A percentile compares a stretch with the other conserved stretches of the same genome.
These are phyloP conservation scores for Withania somnifera DNA, from an alignment of 305 asterid species.

Conservation along the genomic window DNA sequence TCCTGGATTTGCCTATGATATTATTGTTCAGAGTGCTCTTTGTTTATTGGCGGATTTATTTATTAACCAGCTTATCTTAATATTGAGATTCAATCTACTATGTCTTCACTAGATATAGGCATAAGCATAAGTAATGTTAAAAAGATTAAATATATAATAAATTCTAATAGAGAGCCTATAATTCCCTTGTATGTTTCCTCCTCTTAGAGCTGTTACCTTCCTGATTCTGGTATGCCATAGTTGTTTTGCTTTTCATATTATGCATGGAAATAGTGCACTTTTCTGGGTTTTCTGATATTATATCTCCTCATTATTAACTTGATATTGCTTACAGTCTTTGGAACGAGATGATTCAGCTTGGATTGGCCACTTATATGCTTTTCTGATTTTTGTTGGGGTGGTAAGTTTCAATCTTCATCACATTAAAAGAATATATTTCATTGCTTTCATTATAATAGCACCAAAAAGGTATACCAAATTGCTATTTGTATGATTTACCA, in stretches of 20 bases:
- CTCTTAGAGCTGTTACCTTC: not conserved
- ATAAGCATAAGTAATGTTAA: not conserved
- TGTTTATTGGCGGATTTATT: not conserved
- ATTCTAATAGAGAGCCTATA: not conserved
- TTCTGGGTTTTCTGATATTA: not conserved
- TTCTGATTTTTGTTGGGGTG: constrained; percentile 84
- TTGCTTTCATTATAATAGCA: not conserved
- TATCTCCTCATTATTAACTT: constrained; percentile 19
- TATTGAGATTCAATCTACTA: not conserved
- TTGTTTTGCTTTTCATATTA: not conserved
- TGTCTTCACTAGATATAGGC: not conserved
- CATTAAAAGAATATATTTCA: not conserved
- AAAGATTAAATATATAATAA: not conserved
- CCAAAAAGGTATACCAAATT: not conserved
- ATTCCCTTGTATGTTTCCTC: not conserved
- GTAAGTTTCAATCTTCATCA: constrained; percentile 31
- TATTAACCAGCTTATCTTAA: not conserved
- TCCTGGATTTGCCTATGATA: not conserved
- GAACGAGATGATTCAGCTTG: constrained; percentile 84
- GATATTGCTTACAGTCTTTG: constrained; percentile 53
- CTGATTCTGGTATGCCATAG: not conserved
- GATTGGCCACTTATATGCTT: constrained; percentile 80
- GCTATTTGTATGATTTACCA: not conserved
- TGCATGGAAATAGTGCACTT: not conserved
- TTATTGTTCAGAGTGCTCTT: not conserved